These are phyloP conservation scores for Pyrenula massariospora DNA, from an alignment of 495 filamentous ascomycete genomes.

Conservation along the genomic window DNA sequence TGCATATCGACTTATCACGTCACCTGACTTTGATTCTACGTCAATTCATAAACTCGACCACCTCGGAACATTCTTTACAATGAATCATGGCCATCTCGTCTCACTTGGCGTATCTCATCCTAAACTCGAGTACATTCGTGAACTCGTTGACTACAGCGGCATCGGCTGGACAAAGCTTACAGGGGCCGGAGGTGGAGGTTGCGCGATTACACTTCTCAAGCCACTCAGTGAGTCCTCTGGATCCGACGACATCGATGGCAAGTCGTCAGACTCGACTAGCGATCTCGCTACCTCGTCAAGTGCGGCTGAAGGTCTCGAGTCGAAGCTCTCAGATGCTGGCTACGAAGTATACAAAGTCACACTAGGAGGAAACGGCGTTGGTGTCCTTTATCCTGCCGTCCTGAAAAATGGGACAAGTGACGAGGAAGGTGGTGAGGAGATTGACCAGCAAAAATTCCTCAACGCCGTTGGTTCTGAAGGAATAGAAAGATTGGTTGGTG, in stretches of 20 bases:
- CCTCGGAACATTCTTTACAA: conserved; percentile 75
- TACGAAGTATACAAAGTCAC: conserved; percentile 80
- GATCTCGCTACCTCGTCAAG: background rate
- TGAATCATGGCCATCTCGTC: conserved; percentile 86
- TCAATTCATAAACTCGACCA: conserved; percentile 46
- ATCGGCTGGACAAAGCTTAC: conserved; percentile 97
- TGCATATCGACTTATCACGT: conserved; percentile 56
- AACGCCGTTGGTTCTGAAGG: conserved; percentile 68
- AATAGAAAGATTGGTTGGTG: conserved; percentile 55
- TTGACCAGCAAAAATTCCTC: conserved; percentile 85
- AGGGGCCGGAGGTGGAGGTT: conserved; percentile 88
- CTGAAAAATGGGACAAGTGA: conserved; percentile 56
- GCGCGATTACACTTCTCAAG: conserved; percentile 81
- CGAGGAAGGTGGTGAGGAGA: conserved; percentile 74
- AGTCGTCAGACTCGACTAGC: background rate
- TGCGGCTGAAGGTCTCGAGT: conserved; percentile 33
- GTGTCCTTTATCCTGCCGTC: conserved; percentile 84
- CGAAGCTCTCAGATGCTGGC: conserved; percentile 57
- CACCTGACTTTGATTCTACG: conserved; percentile 47
- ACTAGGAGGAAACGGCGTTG: conserved; percentile 82
- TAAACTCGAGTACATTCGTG: conserved; percentile 78
- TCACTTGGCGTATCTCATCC: conserved; percentile 90
- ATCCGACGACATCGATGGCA: conserved; percentile 2
- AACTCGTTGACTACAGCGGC: conserved; percentile 79
- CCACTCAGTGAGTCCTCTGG: conserved; percentile 21